Evolutionary conservation across 2,329 filamentous ascomycete species (phyloP).

Genomic region (Botrytis tulipae): DNA sequence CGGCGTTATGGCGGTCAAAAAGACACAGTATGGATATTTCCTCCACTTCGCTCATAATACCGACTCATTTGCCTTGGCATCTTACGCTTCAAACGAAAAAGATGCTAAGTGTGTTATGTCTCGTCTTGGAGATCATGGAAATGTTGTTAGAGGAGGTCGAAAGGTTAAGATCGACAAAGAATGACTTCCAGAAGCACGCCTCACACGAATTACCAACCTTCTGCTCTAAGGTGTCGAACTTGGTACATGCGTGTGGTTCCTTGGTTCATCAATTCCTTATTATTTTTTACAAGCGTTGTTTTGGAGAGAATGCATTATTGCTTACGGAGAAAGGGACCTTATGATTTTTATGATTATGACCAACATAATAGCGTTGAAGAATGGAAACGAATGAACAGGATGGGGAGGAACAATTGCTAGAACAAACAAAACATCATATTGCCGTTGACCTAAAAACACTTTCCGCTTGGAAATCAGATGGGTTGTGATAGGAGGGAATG

Average conservation of each 20-base stretch:
- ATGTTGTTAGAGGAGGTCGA: constrained; percentile 37
- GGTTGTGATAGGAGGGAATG: neutral
- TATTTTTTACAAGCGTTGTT: neutral
- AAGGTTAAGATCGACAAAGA: constrained; percentile 35
- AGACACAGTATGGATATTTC: constrained; percentile 70
- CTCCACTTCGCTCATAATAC: constrained; percentile 97
- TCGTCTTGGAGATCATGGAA: constrained; percentile 46
- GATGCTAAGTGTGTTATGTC: constrained; percentile 86
- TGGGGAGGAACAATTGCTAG: neutral
- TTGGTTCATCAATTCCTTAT: neutral
- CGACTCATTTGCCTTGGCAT: constrained; percentile 80
- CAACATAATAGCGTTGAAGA: neutral
- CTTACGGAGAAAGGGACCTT: constrained; percentile 4
- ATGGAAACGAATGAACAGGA: neutral
- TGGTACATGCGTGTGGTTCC: neutral
- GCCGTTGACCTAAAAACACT: neutral
- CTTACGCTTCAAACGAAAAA: constrained; percentile 77
- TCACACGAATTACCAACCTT: neutral
- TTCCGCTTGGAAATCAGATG: constrained; percentile 20
- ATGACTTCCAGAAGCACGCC: constrained; percentile 7
- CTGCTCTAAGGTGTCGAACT: constrained; percentile 2
- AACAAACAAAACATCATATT: neutral
- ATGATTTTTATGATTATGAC: constrained; percentile 12
- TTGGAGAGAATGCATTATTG: neutral
- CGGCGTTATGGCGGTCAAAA: constrained; percentile 88